phyloP scores from a whole-genome alignment of 305 asterid species.

The Stenogyne calaminthoides region DNA sequence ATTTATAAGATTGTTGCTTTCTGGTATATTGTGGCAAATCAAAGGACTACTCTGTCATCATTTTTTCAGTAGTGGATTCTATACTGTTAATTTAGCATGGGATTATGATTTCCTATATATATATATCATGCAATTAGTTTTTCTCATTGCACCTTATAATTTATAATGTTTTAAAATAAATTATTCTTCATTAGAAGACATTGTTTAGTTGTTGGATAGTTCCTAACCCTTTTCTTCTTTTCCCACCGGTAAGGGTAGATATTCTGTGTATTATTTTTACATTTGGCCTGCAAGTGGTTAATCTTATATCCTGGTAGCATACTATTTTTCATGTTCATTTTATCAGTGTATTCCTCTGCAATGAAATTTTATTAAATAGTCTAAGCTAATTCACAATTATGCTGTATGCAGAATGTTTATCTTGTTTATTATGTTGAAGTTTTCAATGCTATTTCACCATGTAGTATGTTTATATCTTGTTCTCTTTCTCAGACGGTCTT shows the following conservation, averaged over 20 bases:
- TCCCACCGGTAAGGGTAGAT: slow-evolving; percentile 2
- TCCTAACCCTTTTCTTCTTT: not conserved
- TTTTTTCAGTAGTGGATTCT: slow-evolving; percentile 20
- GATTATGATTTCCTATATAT: slow-evolving; percentile 15
- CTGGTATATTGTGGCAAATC: not conserved
- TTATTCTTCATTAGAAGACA: slow-evolving; percentile 2
- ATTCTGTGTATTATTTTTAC: not conserved
- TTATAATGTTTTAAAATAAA: not conserved
- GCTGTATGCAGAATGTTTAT: not conserved
- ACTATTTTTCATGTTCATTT: not conserved
- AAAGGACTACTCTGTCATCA: slow-evolving; percentile 7
- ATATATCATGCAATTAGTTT: not conserved
- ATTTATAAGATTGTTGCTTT: slow-evolving; percentile 4
- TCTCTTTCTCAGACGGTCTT: slow-evolving; percentile 58
- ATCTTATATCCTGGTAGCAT: not conserved
- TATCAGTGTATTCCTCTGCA: not conserved
- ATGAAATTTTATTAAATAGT: not conserved
- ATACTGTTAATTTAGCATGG: slow-evolving; percentile 22
- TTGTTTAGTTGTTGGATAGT: slow-evolving; percentile 7
- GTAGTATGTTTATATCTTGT: slow-evolving; percentile 26
- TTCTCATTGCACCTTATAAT: not conserved
- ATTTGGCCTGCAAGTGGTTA: not conserved
- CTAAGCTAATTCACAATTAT: not conserved
- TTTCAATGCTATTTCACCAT: slow-evolving; percentile 23
- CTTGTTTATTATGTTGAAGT: not conserved